Evolutionary conservation across 345 rosid species (phyloP), one percentile per base, ranked within the genome.

Genomic region (Rhodamnia rubescens): DNA sequence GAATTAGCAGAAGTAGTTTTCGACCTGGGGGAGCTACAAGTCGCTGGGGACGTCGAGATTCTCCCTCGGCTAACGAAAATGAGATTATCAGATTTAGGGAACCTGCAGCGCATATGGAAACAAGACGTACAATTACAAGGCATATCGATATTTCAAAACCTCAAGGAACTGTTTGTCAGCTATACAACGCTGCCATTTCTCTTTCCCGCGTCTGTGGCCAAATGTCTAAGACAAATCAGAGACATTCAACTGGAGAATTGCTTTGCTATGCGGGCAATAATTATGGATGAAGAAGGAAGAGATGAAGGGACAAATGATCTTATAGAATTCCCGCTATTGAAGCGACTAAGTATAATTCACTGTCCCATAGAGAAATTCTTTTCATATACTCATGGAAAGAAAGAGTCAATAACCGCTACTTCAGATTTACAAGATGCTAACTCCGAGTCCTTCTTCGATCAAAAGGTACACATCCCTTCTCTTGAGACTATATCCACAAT

Each of bases 21-120:
- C 1, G 29, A 57, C 15, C 0, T 24, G 0, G 61, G 11, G 29
- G 61, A 57, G 61, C 7, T 57, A 1, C 1, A 57, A 57, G 29
- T 24, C 15, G 26, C 0, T 0, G 3, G 14, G 26, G 29, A 57
- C 0, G 29, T 24, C 0, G 1, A 57, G 61, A 57, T 57, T 24
- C 15, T 26, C 61, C 11, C 61, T 5, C 61, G 0, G 3, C 61
- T 57, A 4, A 57, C 6, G 2, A 2, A 4, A 10, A 24, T 56
- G 27, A 0, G 2, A 0, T 24, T 56, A 10, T 4, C 5, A 1
- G 0, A 2, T 0, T 56, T 56, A 2, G 0, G 2, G n/a, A 57
- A 57, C 27, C 0, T 57, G 1, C 29, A 2, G 0, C 1, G 14
- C 61, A 4, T 4, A 13, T 57, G 55, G 21, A 53, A 53, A 16